Evolutionary conservation across 148 eudicot species (phyloP).

Genomic region (Vaccinium macrocarpon): DNA sequence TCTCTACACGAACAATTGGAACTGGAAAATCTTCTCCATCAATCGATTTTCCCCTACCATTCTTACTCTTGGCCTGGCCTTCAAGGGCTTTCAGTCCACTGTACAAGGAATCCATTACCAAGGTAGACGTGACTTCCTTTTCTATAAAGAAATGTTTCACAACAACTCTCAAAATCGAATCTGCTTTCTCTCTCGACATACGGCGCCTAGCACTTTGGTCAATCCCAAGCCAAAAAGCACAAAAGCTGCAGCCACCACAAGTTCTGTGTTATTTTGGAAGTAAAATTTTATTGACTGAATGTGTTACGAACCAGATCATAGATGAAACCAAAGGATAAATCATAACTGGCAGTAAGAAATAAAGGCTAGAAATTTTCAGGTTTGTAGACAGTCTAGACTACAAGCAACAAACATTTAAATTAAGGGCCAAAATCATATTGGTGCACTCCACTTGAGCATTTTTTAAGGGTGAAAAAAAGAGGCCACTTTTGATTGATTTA

Average conservation of each 20-base stretch:
- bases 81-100: constrained; percentile 94
- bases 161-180: constrained; percentile 59
- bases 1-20: constrained; percentile 67
- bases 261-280: background rate
- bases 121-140: constrained; percentile 90
- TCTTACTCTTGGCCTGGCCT: constrained; percentile 63
- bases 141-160: constrained; percentile 82
- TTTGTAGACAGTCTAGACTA: background rate
- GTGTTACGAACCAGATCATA: background rate
- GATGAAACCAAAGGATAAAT: background rate
- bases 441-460: background rate
- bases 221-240: constrained; percentile 79
- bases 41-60: constrained; percentile 39
- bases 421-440: background rate
- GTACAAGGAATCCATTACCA: constrained; percentile 92
- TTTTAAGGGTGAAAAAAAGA: background rate
- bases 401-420: background rate
- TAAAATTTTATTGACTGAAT: background rate
- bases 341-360: background rate
- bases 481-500: background rate
- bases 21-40: constrained; percentile 59
- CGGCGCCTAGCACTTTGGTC: constrained; percentile 69
- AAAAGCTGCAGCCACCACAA: constrained; percentile 56
- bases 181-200: constrained; percentile 77
- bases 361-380: background rate